These are phyloP conservation scores for Gentiana macrophylla DNA, from an alignment of 257 asterid species.

Conservation along the genomic window DNA sequence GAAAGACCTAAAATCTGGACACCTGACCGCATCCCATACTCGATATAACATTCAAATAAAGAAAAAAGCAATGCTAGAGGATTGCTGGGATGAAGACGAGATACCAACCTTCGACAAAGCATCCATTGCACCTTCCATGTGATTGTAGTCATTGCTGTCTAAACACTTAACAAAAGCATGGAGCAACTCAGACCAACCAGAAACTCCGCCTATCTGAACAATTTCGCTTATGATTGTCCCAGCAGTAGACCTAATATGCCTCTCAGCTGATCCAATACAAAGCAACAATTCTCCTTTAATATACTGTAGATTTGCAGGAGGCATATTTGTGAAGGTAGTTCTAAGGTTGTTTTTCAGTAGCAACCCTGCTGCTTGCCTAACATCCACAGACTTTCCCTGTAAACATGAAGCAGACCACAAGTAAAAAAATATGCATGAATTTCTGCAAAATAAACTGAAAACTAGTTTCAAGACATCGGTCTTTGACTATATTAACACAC, in stretches of 20 bases:
- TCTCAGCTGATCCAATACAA: slow-evolving; percentile 78
- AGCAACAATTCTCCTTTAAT: slow-evolving; percentile 78
- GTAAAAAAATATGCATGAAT: not conserved
- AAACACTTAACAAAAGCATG: slow-evolving; percentile 73
- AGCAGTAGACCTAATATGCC: slow-evolving; percentile 84
- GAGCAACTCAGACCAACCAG: slow-evolving; percentile 90
- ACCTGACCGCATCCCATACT: no score
- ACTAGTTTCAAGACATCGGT: slow-evolving; percentile 4
- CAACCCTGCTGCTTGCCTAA: slow-evolving; percentile 97
- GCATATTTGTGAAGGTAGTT: slow-evolving; percentile 48
- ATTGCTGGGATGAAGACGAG: no score
- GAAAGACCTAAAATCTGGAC: no score
- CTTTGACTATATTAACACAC: not conserved
- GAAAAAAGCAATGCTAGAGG: no score
- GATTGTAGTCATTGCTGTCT: slow-evolving; percentile 82
- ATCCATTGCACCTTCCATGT: slow-evolving; percentile 99
- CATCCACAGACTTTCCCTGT: slow-evolving; percentile 85
- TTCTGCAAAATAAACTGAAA: not conserved
- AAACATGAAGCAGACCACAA: not conserved
- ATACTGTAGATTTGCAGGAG: slow-evolving; percentile 58
- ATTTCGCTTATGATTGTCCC: slow-evolving; percentile 86
- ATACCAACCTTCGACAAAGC: slow-evolving; percentile 82
- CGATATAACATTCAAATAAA: no score
- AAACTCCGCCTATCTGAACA: slow-evolving; percentile 80
- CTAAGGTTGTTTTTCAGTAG: slow-evolving; percentile 81